Percentiles rank a stretch among this genome's conserved stretches.
These are phyloP conservation scores for Dothidotthia symphoricarpi DNA, from an alignment of 2,329 filamentous ascomycete genomes.

Conservation along the genomic window DNA sequence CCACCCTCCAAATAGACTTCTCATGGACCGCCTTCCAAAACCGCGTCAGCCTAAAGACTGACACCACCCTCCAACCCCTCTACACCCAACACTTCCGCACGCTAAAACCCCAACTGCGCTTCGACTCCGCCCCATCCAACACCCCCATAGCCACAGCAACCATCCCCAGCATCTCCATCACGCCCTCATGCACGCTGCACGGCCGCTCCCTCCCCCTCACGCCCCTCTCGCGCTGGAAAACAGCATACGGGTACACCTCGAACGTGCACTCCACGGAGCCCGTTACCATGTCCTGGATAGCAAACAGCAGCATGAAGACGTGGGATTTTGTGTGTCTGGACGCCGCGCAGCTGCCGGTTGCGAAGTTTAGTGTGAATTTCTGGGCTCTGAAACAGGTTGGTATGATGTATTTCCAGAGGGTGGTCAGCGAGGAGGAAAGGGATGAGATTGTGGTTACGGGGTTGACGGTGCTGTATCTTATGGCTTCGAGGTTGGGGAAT, in stretches of 20 bases:
- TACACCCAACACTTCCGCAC: slow-evolving; percentile 22
- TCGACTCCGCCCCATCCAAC: slow-evolving; percentile 7
- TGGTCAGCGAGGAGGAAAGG: slow-evolving; percentile 3
- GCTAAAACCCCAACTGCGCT: slow-evolving; percentile 18
- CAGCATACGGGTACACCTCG: slow-evolving; percentile 23
- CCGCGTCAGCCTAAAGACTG: slow-evolving; percentile 11
- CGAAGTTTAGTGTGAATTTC: slow-evolving; percentile 17
- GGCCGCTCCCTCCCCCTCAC: slow-evolving; percentile 14
- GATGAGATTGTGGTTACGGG: slow-evolving; percentile 22
- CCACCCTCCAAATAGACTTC: slow-evolving; percentile 18
- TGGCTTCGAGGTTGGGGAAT: slow-evolving; percentile 19
- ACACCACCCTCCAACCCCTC: slow-evolving; percentile 9
- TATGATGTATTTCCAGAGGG: slow-evolving; percentile 18
- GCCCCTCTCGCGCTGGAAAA: slow-evolving; percentile 20
- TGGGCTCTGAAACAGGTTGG: slow-evolving; percentile 22
- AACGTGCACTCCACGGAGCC: slow-evolving; percentile 6
- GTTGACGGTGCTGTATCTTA: slow-evolving; percentile 19
- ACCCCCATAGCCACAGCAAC: slow-evolving; percentile 12
- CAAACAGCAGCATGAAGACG: slow-evolving; percentile 13
- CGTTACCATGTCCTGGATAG: slow-evolving; percentile 14
- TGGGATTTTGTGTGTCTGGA: slow-evolving; percentile 24
- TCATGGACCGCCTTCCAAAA: slow-evolving; percentile 23
- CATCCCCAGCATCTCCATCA: slow-evolving; percentile 17
- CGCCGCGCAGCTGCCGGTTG: slow-evolving; percentile 15
- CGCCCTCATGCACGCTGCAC: slow-evolving; percentile 15